Percentiles rank a stretch among this genome's conserved stretches.
Evolutionary conservation across 2,329 filamentous ascomycete species (phyloP).

Genomic region (Stylonectria norvegica): DNA sequence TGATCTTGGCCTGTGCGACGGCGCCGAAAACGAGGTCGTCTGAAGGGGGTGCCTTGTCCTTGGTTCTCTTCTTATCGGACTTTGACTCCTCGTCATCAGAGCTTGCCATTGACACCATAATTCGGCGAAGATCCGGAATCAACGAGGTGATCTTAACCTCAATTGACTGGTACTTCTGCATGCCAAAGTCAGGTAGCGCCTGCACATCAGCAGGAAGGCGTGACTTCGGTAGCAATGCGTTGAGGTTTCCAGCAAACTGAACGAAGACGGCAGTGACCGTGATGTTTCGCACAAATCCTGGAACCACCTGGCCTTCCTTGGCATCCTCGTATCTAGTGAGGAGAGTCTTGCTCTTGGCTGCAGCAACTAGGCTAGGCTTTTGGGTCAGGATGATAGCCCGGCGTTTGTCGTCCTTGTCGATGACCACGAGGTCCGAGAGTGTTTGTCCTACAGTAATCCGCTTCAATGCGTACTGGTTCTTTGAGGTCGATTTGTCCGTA

Average conservation of each 20-base stretch:
- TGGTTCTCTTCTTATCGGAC: slow-evolving; percentile 35
- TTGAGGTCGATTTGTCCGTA: slow-evolving; percentile 77
- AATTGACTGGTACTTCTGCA: slow-evolving; percentile 73
- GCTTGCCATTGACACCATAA: slow-evolving; percentile 54
- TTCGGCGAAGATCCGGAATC: slow-evolving; percentile 66
- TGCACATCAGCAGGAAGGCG: slow-evolving; percentile 70
- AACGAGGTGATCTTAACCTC: slow-evolving; percentile 68
- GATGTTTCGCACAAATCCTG: slow-evolving; percentile 83
- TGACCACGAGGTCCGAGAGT: slow-evolving; percentile 74
- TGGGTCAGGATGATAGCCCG: slow-evolving; percentile 73
- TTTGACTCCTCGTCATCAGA: slow-evolving; percentile 45
- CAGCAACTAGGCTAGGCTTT: slow-evolving; percentile 78
- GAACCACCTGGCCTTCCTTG: slow-evolving; percentile 62
- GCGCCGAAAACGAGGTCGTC: slow-evolving; percentile 73
- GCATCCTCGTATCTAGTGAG: slow-evolving; percentile 70
- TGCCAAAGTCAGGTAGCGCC: slow-evolving; percentile 69
- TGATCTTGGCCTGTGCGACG: slow-evolving; percentile 70
- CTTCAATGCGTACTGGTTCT: slow-evolving; percentile 72
- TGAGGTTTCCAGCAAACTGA: slow-evolving; percentile 76
- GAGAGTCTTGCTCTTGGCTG: slow-evolving; percentile 67
- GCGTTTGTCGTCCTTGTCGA: slow-evolving; percentile 80
- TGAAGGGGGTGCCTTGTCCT: slow-evolving; percentile 41
- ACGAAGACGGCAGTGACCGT: slow-evolving; percentile 79
- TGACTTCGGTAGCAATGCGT: slow-evolving; percentile 75
- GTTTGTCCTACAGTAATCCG: slow-evolving; percentile 82